A percentile compares a stretch with the other conserved stretches of the same genome.
Evolutionary conservation across 2,329 filamentous ascomycete species (phyloP).

Genomic region (Berkeleyomyces basicola): DNA sequence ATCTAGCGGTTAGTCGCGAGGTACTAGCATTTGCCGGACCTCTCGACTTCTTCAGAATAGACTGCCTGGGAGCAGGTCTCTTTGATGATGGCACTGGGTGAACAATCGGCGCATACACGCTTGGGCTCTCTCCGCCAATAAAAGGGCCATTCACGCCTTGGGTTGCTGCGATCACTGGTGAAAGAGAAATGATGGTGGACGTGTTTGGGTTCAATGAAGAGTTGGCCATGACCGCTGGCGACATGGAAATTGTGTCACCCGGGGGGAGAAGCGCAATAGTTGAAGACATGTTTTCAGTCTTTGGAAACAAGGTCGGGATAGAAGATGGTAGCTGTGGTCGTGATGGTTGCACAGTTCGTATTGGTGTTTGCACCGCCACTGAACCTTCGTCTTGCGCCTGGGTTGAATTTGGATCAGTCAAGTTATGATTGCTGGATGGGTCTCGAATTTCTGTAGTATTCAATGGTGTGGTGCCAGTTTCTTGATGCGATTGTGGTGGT

Average conservation of each 20-base stretch:
- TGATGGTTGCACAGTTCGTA: background rate
- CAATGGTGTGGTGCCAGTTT: background rate
- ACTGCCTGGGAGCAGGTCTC: slow-evolving; percentile 27
- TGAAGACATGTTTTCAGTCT: background rate
- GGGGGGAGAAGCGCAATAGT: slow-evolving; percentile 1
- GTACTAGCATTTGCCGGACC: slow-evolving; percentile 33
- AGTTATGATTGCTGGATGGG: slow-evolving; percentile 7
- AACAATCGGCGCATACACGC: background rate
- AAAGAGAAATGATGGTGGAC: background rate
- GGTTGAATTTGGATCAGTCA: background rate
- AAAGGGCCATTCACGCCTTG: background rate
- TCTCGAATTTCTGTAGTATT: slow-evolving; percentile 2
- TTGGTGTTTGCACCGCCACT: background rate
- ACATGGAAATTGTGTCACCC: background rate
- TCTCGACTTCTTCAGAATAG: slow-evolving; percentile 43
- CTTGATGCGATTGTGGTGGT: background rate
- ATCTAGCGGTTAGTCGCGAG: slow-evolving; percentile 43
- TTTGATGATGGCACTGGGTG: slow-evolving; percentile 25
- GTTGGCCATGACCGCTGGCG: background rate
- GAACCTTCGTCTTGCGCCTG: background rate
- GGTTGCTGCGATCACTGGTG: background rate
- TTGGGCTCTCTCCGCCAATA: background rate
- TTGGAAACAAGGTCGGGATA: background rate
- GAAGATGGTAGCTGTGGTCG: background rate
- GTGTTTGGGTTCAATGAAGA: background rate